Conservation (phyloP, 345 rosid genomes). For the Carallia brachiata region DNA sequence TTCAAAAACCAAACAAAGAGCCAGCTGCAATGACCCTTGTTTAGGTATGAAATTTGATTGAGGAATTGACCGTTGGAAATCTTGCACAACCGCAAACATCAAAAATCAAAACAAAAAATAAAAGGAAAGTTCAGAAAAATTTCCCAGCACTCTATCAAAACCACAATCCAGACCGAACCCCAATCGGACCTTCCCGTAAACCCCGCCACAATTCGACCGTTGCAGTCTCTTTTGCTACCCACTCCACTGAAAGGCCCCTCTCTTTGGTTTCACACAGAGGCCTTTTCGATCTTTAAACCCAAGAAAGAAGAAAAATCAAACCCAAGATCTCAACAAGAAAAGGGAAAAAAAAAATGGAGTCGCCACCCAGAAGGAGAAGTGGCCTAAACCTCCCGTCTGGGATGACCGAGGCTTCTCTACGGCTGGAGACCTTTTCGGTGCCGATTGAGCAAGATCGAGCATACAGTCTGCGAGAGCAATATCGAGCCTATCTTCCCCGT, state of each 20-base stretch:
- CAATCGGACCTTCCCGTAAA: too few relatives aligned
- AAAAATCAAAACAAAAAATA: too few relatives aligned
- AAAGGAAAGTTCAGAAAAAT: too few relatives aligned
- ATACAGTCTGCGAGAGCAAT: slow-evolving; percentile 45
- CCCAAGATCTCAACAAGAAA: not conserved
- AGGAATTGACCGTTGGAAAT: too few relatives aligned
- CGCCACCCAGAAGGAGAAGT: slow-evolving; percentile 56
- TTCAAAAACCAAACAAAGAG: too few relatives aligned
- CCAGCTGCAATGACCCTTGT: too few relatives aligned
- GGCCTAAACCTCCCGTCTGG: slow-evolving; percentile 87
- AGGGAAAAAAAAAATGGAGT: slow-evolving; percentile 45
- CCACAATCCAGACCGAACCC: too few relatives aligned
- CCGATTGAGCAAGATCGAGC: not conserved
- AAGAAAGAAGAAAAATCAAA: not conserved
- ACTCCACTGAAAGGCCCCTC: slow-evolving; percentile 19
- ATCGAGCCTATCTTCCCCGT: slow-evolving; percentile 73
- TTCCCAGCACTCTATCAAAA: too few relatives aligned
- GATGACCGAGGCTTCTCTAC: slow-evolving; percentile 68
- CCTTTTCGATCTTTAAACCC: slow-evolving; percentile 19
- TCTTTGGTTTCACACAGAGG: slow-evolving; percentile 25
- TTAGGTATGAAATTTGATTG: too few relatives aligned
- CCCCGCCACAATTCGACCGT: slow-evolving; percentile 42
- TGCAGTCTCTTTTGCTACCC: slow-evolving; percentile 12
- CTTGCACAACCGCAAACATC: too few relatives aligned
- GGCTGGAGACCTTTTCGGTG: slow-evolving; percentile 51